Conservation (phyloP, 2,329 filamentous ascomycete species). For the Pyrenophora graminea region DNA sequence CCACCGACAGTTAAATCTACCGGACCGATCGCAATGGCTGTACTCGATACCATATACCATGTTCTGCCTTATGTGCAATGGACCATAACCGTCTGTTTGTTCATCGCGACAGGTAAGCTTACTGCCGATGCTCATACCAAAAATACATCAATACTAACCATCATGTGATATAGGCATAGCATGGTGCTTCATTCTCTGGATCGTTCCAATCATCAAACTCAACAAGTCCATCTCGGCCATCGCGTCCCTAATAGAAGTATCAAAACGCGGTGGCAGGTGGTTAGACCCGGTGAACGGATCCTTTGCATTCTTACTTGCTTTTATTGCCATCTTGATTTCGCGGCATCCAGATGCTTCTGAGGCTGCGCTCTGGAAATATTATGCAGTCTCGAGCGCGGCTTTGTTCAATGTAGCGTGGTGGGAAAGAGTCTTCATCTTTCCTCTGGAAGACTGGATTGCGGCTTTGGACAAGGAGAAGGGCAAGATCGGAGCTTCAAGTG, state of each 20-base stretch:
- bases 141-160: background rate
- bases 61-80: background rate
- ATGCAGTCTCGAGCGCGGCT: background rate
- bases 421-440: constrained; percentile 9
- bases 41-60: background rate
- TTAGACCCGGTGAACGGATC: constrained; percentile 4
- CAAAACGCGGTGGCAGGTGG: constrained; percentile 5
- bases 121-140: background rate
- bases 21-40: background rate
- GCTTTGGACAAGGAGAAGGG: background rate
- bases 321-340: constrained; percentile 3
- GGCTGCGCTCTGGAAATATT: constrained; percentile 3
- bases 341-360: constrained; percentile 1
- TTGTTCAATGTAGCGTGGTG: constrained; percentile 8
- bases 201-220: constrained; percentile 11
- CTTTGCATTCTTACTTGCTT: constrained; percentile 4
- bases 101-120: background rate
- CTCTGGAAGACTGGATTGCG: constrained; percentile 1
- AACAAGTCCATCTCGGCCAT: constrained; percentile 4
- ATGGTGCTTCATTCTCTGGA: constrained; percentile 7
- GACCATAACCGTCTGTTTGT: background rate
- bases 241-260: constrained; percentile 1
- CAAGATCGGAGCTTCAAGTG: background rate
- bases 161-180: constrained; percentile 2
- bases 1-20: background rate